A percentile compares a stretch with the other conserved stretches of the same genome.
phyloP scores from a whole-genome alignment of 2,329 filamentous ascomycete species.

The Thelonectria blattea region DNA sequence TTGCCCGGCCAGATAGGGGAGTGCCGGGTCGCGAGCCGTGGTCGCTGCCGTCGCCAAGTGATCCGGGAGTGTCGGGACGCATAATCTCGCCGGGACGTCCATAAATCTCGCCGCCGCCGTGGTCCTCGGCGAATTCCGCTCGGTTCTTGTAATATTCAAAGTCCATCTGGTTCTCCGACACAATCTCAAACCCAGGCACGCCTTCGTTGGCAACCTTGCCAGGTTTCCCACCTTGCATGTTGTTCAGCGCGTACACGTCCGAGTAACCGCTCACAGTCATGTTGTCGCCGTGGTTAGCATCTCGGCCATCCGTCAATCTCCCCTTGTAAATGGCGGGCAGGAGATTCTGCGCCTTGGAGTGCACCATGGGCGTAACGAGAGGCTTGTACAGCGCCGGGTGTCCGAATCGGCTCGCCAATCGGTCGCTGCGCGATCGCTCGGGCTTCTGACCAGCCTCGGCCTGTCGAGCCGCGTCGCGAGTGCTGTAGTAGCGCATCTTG shows the following conservation, averaged over 20 bases:
- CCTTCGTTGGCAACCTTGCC: constrained; percentile 50
- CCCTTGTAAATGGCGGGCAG: constrained; percentile 87
- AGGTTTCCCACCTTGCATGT: constrained; percentile 68
- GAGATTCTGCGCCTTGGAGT: constrained; percentile 85
- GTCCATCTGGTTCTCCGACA: constrained; percentile 84
- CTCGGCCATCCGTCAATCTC: constrained; percentile 71
- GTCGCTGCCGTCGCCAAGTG: constrained; percentile 53
- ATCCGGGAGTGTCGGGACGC: constrained; percentile 67
- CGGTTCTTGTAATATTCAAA: constrained; percentile 92
- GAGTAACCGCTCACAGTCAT: constrained; percentile 75
- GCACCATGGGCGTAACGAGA: constrained; percentile 93
- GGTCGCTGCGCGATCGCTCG: constrained; percentile 65
- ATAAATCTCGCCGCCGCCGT: constrained; percentile 77
- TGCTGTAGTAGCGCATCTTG: constrained; percentile 81
- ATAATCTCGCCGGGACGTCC: constrained; percentile 65
- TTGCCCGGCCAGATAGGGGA: constrained; percentile 45
- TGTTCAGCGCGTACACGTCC: constrained; percentile 79
- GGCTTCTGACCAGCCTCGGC: constrained; percentile 58
- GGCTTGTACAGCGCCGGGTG: constrained; percentile 90
- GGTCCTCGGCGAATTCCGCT: constrained; percentile 84
- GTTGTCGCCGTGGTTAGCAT: constrained; percentile 61
- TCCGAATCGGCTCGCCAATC: constrained; percentile 79
- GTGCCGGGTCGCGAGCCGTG: constrained; percentile 57
- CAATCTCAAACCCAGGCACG: constrained; percentile 84
- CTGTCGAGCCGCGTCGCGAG: constrained; percentile 59